A percentile compares a stretch with the other conserved stretches of the same genome.
Conservation (phyloP, 371 early-diverging fungal genomes). For the Rhizomucor pusillus region DNA sequence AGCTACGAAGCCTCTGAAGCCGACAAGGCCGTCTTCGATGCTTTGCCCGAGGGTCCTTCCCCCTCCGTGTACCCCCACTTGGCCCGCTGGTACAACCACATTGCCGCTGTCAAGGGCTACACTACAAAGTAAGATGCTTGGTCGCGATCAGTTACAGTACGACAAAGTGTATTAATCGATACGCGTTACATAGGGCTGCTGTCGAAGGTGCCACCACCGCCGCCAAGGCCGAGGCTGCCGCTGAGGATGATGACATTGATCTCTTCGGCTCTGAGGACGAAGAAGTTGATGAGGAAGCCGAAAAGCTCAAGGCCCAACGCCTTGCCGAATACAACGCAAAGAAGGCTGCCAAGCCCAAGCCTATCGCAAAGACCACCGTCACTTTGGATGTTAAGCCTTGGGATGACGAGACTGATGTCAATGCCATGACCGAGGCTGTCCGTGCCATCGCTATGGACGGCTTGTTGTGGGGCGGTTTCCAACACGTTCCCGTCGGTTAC, state of each 20-base stretch:
- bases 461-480: slow-evolving; percentile 85
- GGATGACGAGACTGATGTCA: slow-evolving; percentile 95
- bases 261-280: slow-evolving; percentile 93
- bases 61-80: slow-evolving; percentile 82
- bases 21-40: slow-evolving; percentile 88
- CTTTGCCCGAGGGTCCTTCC: slow-evolving; percentile 75
- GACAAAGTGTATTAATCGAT: no score
- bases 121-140: slow-evolving; percentile 42
- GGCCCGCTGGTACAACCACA: slow-evolving; percentile 95
- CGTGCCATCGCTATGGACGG: slow-evolving; percentile 82
- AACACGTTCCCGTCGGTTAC: slow-evolving; percentile 83
- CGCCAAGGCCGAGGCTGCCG: slow-evolving; percentile 46
- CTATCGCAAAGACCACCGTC: slow-evolving; percentile 90
- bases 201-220: slow-evolving; percentile 42
- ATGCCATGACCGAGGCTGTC: slow-evolving; percentile 72
- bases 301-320: slow-evolving; percentile 84
- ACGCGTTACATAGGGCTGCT: slow-evolving; percentile 34
- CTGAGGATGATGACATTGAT: slow-evolving; percentile 93
- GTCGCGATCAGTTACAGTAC: not conserved
- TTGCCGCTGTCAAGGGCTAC: slow-evolving; percentile 66
- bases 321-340: slow-evolving; percentile 90
- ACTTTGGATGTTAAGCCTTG: slow-evolving; percentile 96
- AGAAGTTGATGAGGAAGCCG: slow-evolving; percentile 91
- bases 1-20: slow-evolving; percentile 91
- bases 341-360: slow-evolving; percentile 92